Evolutionary conservation across 2,329 filamentous ascomycete species (phyloP).

Genomic region (Sporothrix luriei): DNA sequence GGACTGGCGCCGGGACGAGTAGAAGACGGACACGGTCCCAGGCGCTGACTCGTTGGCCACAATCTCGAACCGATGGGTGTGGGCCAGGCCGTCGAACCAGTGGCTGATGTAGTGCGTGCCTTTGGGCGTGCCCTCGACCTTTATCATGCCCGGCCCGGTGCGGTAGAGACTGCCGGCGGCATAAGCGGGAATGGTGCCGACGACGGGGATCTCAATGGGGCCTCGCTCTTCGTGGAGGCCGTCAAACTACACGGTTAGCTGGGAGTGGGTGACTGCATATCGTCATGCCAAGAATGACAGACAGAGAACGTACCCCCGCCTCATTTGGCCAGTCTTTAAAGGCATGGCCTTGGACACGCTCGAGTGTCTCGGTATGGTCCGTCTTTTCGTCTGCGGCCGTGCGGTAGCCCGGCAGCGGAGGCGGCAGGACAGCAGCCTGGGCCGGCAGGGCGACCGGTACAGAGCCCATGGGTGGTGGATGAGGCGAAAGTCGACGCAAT

Average conservation of each 20-base stretch:
- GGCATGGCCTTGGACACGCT: not conserved
- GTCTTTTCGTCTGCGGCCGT: constrained; percentile 23
- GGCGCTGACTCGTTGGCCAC: constrained; percentile 41
- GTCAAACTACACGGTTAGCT: constrained; percentile 59
- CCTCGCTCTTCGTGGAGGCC: constrained; percentile 65
- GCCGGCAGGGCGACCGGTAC: not conserved
- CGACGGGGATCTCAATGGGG: constrained; percentile 64
- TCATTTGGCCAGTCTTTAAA: constrained; percentile 36
- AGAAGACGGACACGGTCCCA: constrained; percentile 56
- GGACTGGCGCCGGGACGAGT: constrained; percentile 70
- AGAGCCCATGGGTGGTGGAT: constrained; percentile 1
- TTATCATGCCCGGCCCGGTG: constrained; percentile 70
- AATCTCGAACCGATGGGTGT: constrained; percentile 74
- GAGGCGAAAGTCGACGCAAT: not conserved
- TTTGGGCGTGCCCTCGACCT: constrained; percentile 59
- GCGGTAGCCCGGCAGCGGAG: constrained; percentile 12
- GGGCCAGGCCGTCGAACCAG: constrained; percentile 80
- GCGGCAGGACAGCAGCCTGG: not conserved
- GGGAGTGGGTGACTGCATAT: not conserved
- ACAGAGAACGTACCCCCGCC: constrained; percentile 31
- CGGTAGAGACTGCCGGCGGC: constrained; percentile 72
- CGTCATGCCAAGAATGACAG: not conserved
- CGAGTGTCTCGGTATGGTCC: constrained; percentile 7
- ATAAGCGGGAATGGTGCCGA: constrained; percentile 70
- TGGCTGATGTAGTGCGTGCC: constrained; percentile 67